Evolutionary conservation across 768 basidiomycete genomes (phyloP), one percentile per base, ranked within the genome.

Genomic region (Suillus americanus): DNA sequence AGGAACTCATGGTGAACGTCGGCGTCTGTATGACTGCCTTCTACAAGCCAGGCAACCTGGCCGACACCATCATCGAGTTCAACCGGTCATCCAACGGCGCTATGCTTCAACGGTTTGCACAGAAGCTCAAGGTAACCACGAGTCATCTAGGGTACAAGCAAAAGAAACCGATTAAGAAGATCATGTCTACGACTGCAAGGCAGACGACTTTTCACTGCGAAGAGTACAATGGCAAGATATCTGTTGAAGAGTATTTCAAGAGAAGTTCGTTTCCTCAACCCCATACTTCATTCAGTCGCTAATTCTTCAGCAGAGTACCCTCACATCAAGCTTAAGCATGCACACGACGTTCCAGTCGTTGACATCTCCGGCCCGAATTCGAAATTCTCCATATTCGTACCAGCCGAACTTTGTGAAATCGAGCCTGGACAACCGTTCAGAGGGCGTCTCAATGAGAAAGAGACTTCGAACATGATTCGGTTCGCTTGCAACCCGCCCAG

Each of bases 331-430:
- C 71, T 94, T 9, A 73, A 73, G 30, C 65, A 80, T 46, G 83
- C 87, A 0, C 57, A 73, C 5, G 75, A 86, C 2, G 69, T 89
- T 57, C 86, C 83, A 0, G 79, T 89, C 12, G 81, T 90, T 46
- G 84, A 89, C 64, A 83, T 90, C 8, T 79, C 66, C 68, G 83
- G 68, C 60, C 66, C 43, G 60, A 70, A 72, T 43, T 55, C 77
- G 35, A 67, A 68, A 40, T 69, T 67, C 38, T 66, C 79, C 1
- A 75, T 73, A 50, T 84, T 74, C 68, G 74, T 92, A 1, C 91
- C 91, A 0, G 86, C 89, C 0, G 91, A 94, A 72, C 59, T 94
- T 1, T 93, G 91, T 77, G 77, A 84, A 28, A 89, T 94, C 59
- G 73, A 80, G 12, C 74, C 82, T 0, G 87, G 87, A 8, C 84